Evolutionary conservation across 177 flowering plant species (phyloP).

Genomic region (Tripterygium wilfordii): DNA sequence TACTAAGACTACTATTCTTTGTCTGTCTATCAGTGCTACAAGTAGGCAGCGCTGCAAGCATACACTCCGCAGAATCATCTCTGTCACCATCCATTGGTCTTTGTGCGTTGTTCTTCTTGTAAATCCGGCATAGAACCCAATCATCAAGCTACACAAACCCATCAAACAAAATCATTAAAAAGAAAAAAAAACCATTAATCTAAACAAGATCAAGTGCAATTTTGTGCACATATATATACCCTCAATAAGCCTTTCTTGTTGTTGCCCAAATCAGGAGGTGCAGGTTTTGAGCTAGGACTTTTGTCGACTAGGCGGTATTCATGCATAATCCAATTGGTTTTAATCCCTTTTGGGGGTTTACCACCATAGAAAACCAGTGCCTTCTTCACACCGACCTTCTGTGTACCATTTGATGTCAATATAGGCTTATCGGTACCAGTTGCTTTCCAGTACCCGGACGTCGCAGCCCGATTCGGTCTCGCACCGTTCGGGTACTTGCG

Average conservation of each 20-base stretch:
- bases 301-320: slow-evolving; percentile 28
- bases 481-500: slow-evolving; percentile 50
- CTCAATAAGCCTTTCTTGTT: slow-evolving; percentile 27
- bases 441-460: slow-evolving; percentile 52
- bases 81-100: slow-evolving; percentile 18
- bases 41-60: slow-evolving; percentile 13
- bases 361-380: slow-evolving; percentile 47
- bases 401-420: slow-evolving; percentile 27
- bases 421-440: slow-evolving; percentile 49
- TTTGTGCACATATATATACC: slow-evolving; percentile 11
- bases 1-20: too few relatives aligned
- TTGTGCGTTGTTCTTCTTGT: slow-evolving; percentile 31
- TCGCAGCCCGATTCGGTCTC: slow-evolving; percentile 45
- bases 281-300: slow-evolving; percentile 10
- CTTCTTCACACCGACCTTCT: slow-evolving; percentile 45
- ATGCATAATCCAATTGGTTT: slow-evolving; percentile 52
- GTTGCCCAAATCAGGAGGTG: slow-evolving; percentile 5
- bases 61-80: slow-evolving; percentile 17
- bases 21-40: too few relatives aligned
- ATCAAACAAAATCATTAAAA: background rate
- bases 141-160: slow-evolving; percentile 27
- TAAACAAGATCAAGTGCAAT: background rate
- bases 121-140: slow-evolving; percentile 48
- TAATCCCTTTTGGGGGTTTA: slow-evolving; percentile 43
- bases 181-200: background rate